phyloP scores from a whole-genome alignment of 2,329 filamentous ascomycete species.

The Paecilomyces sp. region DNA sequence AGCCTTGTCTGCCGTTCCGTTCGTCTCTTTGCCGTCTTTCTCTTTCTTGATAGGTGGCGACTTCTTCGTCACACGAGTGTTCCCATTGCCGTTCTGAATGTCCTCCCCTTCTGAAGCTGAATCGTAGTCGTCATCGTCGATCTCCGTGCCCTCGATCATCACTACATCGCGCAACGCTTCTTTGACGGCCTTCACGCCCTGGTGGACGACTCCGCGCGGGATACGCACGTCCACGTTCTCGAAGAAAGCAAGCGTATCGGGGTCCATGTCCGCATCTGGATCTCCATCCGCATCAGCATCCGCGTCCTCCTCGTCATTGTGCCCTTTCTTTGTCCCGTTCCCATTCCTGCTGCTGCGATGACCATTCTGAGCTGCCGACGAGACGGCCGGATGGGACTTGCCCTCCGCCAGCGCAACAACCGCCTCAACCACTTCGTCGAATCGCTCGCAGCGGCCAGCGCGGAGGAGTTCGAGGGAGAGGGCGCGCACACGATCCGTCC shows the following conservation, averaged over 20 bases:
- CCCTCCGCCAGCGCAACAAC: conserved; percentile 43
- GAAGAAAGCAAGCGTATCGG: conserved; percentile 18
- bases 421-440: conserved; percentile 48
- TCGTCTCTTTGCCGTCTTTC: conserved; percentile 6
- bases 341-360: conserved; percentile 16
- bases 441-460: conserved; percentile 50
- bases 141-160: conserved; percentile 32
- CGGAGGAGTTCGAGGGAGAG: conserved; percentile 52
- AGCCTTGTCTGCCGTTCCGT: conserved; percentile 8
- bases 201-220: conserved; percentile 42
- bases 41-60: conserved; percentile 3
- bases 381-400: conserved; percentile 18
- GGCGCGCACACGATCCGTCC: conserved; percentile 49
- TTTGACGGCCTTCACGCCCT: conserved; percentile 45
- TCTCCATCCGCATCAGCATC: conserved; percentile 1
- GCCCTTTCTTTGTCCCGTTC: conserved; percentile 1
- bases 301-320: neutral
- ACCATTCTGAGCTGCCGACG: conserved; percentile 1
- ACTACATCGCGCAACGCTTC: conserved; percentile 46
- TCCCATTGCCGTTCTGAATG: neutral
- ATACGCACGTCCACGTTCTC: conserved; percentile 41
- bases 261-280: conserved; percentile 5
- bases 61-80: neutral
- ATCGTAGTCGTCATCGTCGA: conserved; percentile 9
- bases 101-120: conserved; percentile 7